Percentiles rank a stretch among this genome's conserved stretches.
Conservation (phyloP, 2,329 filamentous ascomycete species). For the Fulvia fulva region DNA sequence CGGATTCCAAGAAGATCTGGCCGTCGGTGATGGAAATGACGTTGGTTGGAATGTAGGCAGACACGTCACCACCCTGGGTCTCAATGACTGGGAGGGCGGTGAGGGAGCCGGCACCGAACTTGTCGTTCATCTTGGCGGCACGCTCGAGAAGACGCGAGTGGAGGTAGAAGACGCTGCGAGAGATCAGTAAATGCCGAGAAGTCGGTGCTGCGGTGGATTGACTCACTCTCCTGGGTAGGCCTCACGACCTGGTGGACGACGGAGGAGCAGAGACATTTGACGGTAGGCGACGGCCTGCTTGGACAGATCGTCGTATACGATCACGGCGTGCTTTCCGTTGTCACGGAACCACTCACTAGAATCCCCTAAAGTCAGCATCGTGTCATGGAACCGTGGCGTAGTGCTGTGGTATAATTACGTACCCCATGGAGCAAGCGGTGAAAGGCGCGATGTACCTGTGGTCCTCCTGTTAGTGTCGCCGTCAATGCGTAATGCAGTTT, state of each 20-base stretch:
- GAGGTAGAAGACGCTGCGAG: slow-evolving; percentile 82
- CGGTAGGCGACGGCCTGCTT: slow-evolving; percentile 77
- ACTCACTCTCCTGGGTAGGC: slow-evolving; percentile 88
- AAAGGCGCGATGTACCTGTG: slow-evolving; percentile 59
- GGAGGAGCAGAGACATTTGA: slow-evolving; percentile 97
- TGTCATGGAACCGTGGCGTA: too few relatives aligned
- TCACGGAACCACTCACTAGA: slow-evolving; percentile 56
- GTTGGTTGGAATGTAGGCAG: slow-evolving; percentile 99
- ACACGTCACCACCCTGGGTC: slow-evolving; percentile 99
- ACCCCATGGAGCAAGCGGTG: slow-evolving; percentile 56
- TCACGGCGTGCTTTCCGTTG: slow-evolving; percentile 78
- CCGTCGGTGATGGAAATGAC: slow-evolving; percentile 99
- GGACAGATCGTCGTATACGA: slow-evolving; percentile 91
- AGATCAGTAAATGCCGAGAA: neutral
- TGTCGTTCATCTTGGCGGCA: slow-evolving; percentile 98
- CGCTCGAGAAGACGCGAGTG: slow-evolving; percentile 99
- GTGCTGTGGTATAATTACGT: slow-evolving; percentile 6
- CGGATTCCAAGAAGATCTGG: slow-evolving; percentile 98
- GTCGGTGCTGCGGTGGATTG: neutral
- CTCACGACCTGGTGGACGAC: slow-evolving; percentile 97
- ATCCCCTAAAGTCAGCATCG: too few relatives aligned
- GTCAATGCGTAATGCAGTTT: neutral
- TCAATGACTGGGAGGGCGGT: slow-evolving; percentile 97
- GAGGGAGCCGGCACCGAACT: slow-evolving; percentile 83
- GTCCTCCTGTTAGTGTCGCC: neutral